Conservation (phyloP, 805 yeast genomes). For the Pichia californica region DNA sequence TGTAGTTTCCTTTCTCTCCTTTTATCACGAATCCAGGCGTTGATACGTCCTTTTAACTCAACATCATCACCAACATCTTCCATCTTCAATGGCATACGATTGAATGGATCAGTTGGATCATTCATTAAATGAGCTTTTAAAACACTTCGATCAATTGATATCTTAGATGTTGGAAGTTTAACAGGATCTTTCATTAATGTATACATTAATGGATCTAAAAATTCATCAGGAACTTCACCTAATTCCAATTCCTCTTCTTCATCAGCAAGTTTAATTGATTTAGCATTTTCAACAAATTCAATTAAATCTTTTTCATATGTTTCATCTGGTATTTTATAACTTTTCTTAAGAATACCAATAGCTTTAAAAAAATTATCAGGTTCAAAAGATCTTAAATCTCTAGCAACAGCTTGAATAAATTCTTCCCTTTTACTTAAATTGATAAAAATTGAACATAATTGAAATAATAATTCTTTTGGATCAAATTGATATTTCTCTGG, state of each 20-base stretch:
- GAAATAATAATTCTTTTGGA: constrained; percentile 64
- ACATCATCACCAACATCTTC: constrained; percentile 82
- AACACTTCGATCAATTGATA: constrained; percentile 83
- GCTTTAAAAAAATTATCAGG: constrained; percentile 66
- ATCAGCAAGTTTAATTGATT: constrained; percentile 49
- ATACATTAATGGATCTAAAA: constrained; percentile 93
- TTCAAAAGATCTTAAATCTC: constrained; percentile 87
- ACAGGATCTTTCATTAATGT: constrained; percentile 96
- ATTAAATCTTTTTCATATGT: constrained; percentile 45
- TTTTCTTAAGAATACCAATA: constrained; percentile 49
- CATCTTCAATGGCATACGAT: constrained; percentile 80
- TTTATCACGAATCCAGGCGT: constrained; percentile 46
- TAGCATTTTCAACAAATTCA: constrained; percentile 61
- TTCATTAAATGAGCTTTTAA: constrained; percentile 89
- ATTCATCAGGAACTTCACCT: constrained; percentile 95
- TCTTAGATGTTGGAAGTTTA: constrained; percentile 78
- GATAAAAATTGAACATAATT: constrained; percentile 67
- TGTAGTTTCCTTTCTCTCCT: constrained; percentile 11
- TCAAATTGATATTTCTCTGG: constrained; percentile 81
- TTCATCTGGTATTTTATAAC: constrained; percentile 43
- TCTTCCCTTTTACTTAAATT: constrained; percentile 59
- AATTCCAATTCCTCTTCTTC: constrained; percentile 81
- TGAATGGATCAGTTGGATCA: constrained; percentile 96
- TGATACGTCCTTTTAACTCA: constrained; percentile 58
- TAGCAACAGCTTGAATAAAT: constrained; percentile 75